Evolutionary conservation across 306 rosid species (phyloP), one percentile per base, ranked within the genome.

Genomic region (Datisca glomerata): DNA sequence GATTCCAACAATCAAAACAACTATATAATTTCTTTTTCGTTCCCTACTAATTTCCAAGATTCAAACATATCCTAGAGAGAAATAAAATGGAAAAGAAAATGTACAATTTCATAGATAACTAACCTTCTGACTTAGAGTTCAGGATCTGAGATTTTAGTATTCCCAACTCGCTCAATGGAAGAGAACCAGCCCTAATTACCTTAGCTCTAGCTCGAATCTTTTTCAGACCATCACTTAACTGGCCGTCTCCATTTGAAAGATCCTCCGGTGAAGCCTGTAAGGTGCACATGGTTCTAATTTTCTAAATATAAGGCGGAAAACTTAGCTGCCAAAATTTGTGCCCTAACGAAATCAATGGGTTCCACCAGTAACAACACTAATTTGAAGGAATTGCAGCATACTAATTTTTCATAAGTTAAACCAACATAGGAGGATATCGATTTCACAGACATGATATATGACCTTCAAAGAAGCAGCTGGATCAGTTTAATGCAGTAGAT

Each of bases 151-250:
- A 50, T 66, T 83, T 83, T 60, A 80, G 48, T 59, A 59, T 80
- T 56, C 97, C 91, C 19, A 89, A 70, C 72, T 89, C 97, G 39
- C 47, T 57, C 49, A 65, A 27, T 18, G 89, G 68, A 49, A 89
- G 70, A 53, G 79, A 69, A 53, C 95, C 77, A 5, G 45, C 49
- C 59, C 76, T 70, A 38, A 63, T 83, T 18, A 89, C 79, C 71
- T 77, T 89, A 59, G 82, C 78, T 61, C 59, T 80, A 35, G 68
- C 69, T 34, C 43, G 72, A 52, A 89, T 56, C 80, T 74, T 89
- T 45, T 77, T 83, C 25, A 53, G 62, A 47, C 36, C 68, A 57
- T 65, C 83, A 45, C 31, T 22, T 16, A 45, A 63, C 42, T 14
- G 45, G 13, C 14, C 66, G 37, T 60, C 71, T 58, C 70, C 49